Evolutionary conservation across 2,329 filamentous ascomycete species (phyloP).

Genomic region (Aspergillus sp.): DNA sequence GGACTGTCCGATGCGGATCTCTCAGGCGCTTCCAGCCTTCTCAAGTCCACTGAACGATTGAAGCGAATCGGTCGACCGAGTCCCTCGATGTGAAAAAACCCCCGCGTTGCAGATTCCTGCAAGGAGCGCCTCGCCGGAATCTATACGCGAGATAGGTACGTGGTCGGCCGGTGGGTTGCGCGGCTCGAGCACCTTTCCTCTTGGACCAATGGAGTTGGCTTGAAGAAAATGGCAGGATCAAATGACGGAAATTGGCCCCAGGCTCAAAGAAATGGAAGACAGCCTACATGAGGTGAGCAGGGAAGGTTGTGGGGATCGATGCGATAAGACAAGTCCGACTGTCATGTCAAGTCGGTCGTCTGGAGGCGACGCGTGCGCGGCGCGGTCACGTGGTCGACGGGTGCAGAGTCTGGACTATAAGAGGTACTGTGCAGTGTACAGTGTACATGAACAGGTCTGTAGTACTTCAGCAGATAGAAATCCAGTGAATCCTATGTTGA

Average conservation of each 20-base stretch:
- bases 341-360: background rate
- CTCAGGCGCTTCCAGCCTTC: slow-evolving; percentile 1
- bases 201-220: background rate
- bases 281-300: slow-evolving; percentile 5
- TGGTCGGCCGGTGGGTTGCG: background rate
- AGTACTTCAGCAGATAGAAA: too few species aligned
- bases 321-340: background rate
- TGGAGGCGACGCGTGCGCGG: slow-evolving; percentile 29
- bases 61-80: background rate
- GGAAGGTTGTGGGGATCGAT: background rate
- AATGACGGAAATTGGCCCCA: slow-evolving; percentile 6
- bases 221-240: background rate
- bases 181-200: background rate
- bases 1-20: slow-evolving; percentile 20
- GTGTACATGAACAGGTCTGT: too few species aligned
- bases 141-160: slow-evolving; percentile 11
- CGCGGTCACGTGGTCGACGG: slow-evolving; percentile 25
- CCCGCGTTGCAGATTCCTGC: slow-evolving; percentile 8
- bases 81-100: background rate
- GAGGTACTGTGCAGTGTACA: too few species aligned
- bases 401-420: too few species aligned
- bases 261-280: background rate
- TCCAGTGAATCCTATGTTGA: too few species aligned
- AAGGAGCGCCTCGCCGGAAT: slow-evolving; percentile 10
- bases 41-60: slow-evolving; percentile 2